Base-by-base conservation (phyloP, 306 rosid genomes). In the Quercus parvula region DNA sequence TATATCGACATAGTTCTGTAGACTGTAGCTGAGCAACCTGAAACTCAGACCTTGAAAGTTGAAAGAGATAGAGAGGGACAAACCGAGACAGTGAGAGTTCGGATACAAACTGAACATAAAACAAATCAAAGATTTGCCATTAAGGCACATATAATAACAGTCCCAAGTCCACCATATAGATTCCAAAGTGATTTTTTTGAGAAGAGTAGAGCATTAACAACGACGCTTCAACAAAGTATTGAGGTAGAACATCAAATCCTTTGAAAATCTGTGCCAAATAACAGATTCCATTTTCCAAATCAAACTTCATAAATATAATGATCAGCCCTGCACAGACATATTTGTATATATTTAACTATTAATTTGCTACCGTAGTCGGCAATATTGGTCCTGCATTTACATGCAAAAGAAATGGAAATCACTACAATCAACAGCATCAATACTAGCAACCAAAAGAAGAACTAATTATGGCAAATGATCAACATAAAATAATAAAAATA, bases 81-180 rank as follows among this genome's bases (percentile, higher is more conserved):
- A 59, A 41, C 76, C 70, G 62, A 76, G 80, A 68, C 56, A 75
- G 55, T 79, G 72, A 64, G 78, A 71, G 85, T 79, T 75, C 57
- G 59, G 80, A 79, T 75, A 58, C 79, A 71, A 84, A 84, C 82
- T 69, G 71, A 78, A 80, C 92, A 82, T 88, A 82, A 87, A 90
- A 90, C 91, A 88, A 85, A 88, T 84, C 85, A 81, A 78, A 83
- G 85, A 87, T 83, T 70, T 84, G 18, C 5, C 75, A 82, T 86
- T 82, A 44, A 82, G 75, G 62, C 35, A 75, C 57, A 71, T 70
- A 52, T 56, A 80, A 76, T 59, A 71, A 73, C 70, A 71, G 33
- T 62, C 84, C 83, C 67, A 87, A 31, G 35, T 71, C 56, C 56
- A 27, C 63, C 81, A 75, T 89, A 68, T 90, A 71, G 88, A 88